Percentiles rank a stretch among this genome's conserved stretches.
Conservation (phyloP, 1,284 basidiomycete genomes). For the Puccinia polysora region DNA sequence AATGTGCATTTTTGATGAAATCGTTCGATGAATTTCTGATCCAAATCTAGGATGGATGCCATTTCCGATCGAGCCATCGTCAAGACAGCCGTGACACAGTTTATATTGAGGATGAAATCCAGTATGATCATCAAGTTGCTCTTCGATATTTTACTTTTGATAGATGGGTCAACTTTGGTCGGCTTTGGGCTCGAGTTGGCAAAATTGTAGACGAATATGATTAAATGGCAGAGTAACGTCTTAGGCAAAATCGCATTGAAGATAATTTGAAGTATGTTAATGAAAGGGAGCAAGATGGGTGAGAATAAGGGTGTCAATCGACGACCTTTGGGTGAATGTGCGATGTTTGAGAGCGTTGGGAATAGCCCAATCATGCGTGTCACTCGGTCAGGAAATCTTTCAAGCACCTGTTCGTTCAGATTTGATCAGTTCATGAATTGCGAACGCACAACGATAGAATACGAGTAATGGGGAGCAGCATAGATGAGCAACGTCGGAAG, state of each 20-base stretch:
- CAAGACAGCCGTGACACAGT: constrained; percentile 15
- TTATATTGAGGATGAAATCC: constrained; percentile 32
- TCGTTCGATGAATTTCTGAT: neutral
- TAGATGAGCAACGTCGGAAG: too few relatives aligned
- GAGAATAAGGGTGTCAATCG: constrained; percentile 18
- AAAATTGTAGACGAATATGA: neutral
- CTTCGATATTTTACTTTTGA: neutral
- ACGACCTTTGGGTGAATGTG: constrained; percentile 21
- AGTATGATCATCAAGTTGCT: constrained; percentile 19
- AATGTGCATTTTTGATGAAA: constrained; percentile 17
- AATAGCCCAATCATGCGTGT: constrained; percentile 22
- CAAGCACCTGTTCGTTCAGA: constrained; percentile 7
- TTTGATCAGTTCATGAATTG: neutral
- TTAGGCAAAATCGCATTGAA: constrained; percentile 4
- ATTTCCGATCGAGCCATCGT: constrained; percentile 35
- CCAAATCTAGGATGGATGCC: constrained; percentile 16
- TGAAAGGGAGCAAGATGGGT: constrained; percentile 22
- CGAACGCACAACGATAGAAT: neutral
- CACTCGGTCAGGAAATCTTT: constrained; percentile 22
- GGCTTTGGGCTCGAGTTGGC: neutral
- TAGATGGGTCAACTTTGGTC: neutral
- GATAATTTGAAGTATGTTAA: constrained; percentile 20
- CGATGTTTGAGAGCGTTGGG: constrained; percentile 37
- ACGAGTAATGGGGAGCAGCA: too few relatives aligned
- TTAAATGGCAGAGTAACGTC: constrained; percentile 1